Base-by-base conservation (phyloP, 352 stramenopile genomes). In the Phytophthora parvispora region DNA sequence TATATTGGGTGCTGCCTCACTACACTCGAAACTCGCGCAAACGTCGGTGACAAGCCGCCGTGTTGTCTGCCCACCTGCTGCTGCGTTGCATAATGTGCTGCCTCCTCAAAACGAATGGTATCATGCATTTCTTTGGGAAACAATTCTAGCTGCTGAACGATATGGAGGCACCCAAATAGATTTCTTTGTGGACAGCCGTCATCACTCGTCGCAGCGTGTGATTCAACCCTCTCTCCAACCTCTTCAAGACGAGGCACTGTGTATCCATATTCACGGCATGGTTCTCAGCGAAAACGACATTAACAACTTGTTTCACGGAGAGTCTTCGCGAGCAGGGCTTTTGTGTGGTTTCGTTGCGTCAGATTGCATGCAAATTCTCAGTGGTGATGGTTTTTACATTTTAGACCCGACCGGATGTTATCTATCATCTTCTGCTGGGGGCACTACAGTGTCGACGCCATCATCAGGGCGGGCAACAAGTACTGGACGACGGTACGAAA, bases 331-430 rank as follows among this genome's bases (percentile, higher is more conserved):
- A 34, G 38, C 75, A 15, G 87, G 83, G 4, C 69, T 95, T 28
- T 66, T 93, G 16, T 83, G 71, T 15, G 85, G 84, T 0, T 92
- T 95, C 58, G 73, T 81, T 18, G 77, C 83, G n/a, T 85, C 83
- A 6, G 84, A 95, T 32, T 95, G 85, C 60, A 81, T 93, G 66
- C 87, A 95, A 59, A 90, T 95, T 67, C 64, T 95, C 6, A 93
- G 82, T 55, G 87, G 84, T 27, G 77, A 89, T n/a, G 73, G 73
- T 0, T 93, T 93, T 50, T 95, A 92, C 52, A 74, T 95, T 40
- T 60, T 95, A n/a, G 87, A 95, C 64, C 87, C 87, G 15, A 87
- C 67, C 25, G 81, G 80, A n/a, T 58, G 56, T 22, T 89, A 87
- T 55, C 42, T 90, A 7, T 51, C 78, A 4, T 67, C 64, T n/a